phyloP scores from a whole-genome alignment of 2,329 filamentous ascomycete species.

The Fusarium verrucosum region DNA sequence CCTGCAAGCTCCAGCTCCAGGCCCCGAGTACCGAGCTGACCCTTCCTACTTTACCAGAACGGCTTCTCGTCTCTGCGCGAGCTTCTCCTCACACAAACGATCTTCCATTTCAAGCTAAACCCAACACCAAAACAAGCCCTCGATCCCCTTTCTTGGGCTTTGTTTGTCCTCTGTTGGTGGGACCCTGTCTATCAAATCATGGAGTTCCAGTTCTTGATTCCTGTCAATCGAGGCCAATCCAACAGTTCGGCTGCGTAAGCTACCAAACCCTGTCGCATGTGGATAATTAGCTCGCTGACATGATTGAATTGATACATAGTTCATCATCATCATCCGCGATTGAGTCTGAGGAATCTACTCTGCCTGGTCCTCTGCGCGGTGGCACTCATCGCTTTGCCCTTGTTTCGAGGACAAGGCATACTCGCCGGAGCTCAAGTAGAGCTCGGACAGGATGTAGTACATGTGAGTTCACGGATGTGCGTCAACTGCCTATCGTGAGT shows the following conservation, averaged over 20 bases:
- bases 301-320: conserved; percentile 20
- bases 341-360: conserved; percentile 28
- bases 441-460: conserved; percentile 52
- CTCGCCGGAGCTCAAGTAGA: conserved; percentile 51
- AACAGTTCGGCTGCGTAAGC: conserved; percentile 42
- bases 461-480: conserved; percentile 46
- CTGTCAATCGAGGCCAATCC: conserved; percentile 38
- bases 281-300: conserved; percentile 6
- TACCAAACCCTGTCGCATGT: conserved; percentile 16
- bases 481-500: background rate
- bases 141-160: background rate
- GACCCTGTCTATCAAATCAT: conserved; percentile 36
- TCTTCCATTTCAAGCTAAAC: conserved; percentile 9
- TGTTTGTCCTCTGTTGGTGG: conserved; percentile 9
- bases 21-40: conserved; percentile 28
- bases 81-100: conserved; percentile 22
- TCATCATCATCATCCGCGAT: conserved; percentile 30
- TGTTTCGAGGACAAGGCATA: conserved; percentile 51
- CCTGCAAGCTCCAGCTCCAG: conserved; percentile 13
- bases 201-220: conserved; percentile 53
- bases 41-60: conserved; percentile 21
- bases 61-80: conserved; percentile 26
- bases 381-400: conserved; percentile 52
- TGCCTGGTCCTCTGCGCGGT: conserved; percentile 33
- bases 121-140: background rate